phyloP scores from a whole-genome alignment of 1,284 basidiomycete species.

The Cryptococcus deneoformans region DNA sequence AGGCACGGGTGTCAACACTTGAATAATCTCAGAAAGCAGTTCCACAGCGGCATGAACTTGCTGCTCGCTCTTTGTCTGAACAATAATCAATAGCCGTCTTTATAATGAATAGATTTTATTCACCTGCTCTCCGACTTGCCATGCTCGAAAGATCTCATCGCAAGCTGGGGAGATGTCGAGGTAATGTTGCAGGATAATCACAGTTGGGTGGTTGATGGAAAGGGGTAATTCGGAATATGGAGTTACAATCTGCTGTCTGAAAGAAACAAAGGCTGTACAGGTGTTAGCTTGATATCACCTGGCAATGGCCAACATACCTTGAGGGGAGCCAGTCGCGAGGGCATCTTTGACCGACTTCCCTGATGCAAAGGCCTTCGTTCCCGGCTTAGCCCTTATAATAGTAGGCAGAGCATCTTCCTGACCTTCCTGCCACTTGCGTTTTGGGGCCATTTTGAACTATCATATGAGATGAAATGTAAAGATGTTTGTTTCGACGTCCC shows the following conservation, averaged over 20 bases:
- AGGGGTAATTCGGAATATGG: constrained; percentile 41
- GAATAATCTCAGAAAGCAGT: constrained; percentile 42
- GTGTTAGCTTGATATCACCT: background rate
- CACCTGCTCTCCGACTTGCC: constrained; percentile 45
- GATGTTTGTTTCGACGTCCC: too few relatives aligned
- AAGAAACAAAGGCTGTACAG: constrained; percentile 39
- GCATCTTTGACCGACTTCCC: constrained; percentile 43
- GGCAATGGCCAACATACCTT: constrained; percentile 29
- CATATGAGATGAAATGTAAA: too few relatives aligned
- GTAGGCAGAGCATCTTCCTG: too few relatives aligned
- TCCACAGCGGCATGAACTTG: constrained; percentile 36
- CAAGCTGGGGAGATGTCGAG: constrained; percentile 44
- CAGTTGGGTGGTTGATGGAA: constrained; percentile 42
- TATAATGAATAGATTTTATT: constrained; percentile 6
- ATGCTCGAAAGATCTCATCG: constrained; percentile 47
- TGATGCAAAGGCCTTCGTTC: constrained; percentile 37
- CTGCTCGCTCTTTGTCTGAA: constrained; percentile 36
- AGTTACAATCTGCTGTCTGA: constrained; percentile 48
- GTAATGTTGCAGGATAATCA: constrained; percentile 49
- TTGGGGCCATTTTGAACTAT: too few relatives aligned
- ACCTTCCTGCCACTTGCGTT: too few relatives aligned
- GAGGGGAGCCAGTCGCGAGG: constrained; percentile 35
- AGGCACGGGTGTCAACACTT: constrained; percentile 43
- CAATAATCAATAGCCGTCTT: background rate
- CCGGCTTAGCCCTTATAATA: constrained; percentile 6